A percentile compares a stretch with the other conserved stretches of the same genome.
These are phyloP conservation scores for Ophiostoma novo-ulmi DNA, from an alignment of 2,329 filamentous ascomycete genomes.

Conservation along the genomic window DNA sequence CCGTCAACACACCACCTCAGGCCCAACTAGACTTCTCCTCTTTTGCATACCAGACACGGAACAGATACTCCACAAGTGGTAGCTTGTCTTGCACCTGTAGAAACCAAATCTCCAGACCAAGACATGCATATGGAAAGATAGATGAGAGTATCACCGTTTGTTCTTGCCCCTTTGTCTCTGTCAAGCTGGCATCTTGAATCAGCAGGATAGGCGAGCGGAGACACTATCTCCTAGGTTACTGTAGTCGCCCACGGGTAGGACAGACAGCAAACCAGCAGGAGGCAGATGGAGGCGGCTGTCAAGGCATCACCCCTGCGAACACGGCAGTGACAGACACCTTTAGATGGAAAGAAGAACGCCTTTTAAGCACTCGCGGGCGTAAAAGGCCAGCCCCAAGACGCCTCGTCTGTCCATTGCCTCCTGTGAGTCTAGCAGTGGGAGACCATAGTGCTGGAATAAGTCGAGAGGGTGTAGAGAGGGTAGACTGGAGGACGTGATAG, in stretches of 20 bases:
- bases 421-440: not conserved
- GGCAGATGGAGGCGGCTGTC: not conserved
- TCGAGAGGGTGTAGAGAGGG: conserved; percentile 1
- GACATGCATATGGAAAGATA: conserved; percentile 1
- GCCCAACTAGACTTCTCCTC: conserved; percentile 8
- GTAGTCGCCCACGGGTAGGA: not conserved
- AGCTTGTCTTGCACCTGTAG: not conserved
- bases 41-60: not conserved
- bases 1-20: conserved; percentile 4
- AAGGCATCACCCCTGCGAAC: not conserved
- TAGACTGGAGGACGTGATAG: not conserved
- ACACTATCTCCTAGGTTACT: not conserved
- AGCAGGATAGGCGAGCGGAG: not conserved
- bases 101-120: not conserved
- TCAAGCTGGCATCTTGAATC: not conserved
- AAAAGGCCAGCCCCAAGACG: not conserved
- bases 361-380: not conserved
- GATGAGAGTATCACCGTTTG: not conserved
- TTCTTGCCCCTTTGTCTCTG: not conserved
- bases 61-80: conserved; percentile 1
- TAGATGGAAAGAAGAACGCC: not conserved
- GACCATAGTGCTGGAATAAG: not conserved
- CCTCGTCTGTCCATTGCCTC: not conserved
- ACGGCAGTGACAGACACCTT: not conserved
- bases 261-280: not conserved